Conservation (phyloP, 1,284 basidiomycete species). For the Melampsora americana region DNA sequence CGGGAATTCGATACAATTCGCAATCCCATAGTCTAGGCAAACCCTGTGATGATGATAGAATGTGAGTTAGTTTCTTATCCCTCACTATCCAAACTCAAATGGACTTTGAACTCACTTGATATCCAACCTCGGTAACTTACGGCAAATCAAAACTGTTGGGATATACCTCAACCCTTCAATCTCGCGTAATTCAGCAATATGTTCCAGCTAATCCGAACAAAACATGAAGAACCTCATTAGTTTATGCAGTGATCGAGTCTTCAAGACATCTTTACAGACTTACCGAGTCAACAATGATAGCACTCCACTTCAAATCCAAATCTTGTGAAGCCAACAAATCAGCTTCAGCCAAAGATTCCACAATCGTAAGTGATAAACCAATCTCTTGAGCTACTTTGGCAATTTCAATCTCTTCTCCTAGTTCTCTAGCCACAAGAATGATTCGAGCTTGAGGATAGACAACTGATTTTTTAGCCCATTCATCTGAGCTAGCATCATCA, state of each 20-base stretch:
- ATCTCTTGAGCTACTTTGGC: slow-evolving; percentile 32
- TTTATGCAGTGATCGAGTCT: slow-evolving; percentile 68
- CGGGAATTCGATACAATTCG: slow-evolving; percentile 85
- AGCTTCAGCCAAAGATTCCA: slow-evolving; percentile 30
- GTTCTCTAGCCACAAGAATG: slow-evolving; percentile 29
- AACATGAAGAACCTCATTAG: slow-evolving; percentile 83
- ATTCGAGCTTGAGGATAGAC: slow-evolving; percentile 35
- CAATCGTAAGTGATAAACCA: slow-evolving; percentile 22
- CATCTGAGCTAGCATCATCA: slow-evolving; percentile 38
- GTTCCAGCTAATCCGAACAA: slow-evolving; percentile 73
- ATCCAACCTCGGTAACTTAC: slow-evolving; percentile 55
- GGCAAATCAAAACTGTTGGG: slow-evolving; percentile 89
- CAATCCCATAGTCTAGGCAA: slow-evolving; percentile 86
- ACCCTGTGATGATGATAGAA: slow-evolving; percentile 53
- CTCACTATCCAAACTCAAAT: not conserved
- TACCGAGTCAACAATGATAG: slow-evolving; percentile 39
- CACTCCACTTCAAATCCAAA: slow-evolving; percentile 34
- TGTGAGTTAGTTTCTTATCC: not conserved
- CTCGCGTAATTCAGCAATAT: slow-evolving; percentile 80
- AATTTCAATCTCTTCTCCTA: slow-evolving; percentile 36
- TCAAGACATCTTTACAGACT: slow-evolving; percentile 63
- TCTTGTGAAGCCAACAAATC: slow-evolving; percentile 17
- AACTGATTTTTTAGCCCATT: slow-evolving; percentile 31
- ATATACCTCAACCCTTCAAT: slow-evolving; percentile 94
- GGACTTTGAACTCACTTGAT: slow-evolving; percentile 47